Base-by-base conservation (phyloP, 495 filamentous ascomycete species). In the Neurospora tetrasperma region DNA sequence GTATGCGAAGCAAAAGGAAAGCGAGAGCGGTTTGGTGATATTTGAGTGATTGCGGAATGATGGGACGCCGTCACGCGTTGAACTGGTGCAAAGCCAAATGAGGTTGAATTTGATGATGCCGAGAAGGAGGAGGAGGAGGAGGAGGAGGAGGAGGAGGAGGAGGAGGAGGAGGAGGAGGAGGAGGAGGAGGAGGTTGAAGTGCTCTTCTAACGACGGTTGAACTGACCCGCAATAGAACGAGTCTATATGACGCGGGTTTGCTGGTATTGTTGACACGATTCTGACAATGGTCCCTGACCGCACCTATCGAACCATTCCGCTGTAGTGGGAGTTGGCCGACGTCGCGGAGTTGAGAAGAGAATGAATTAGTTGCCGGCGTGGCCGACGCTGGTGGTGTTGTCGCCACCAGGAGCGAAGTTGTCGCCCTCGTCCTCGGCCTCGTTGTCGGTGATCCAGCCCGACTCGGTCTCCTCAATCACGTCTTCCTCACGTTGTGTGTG, bases 161-260 rank as follows among this genome's bases (percentile, higher is more conserved):
- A n/a, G n/a, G n/a, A n/a, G n/a, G n/a, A n/a, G n/a, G n/a, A n/a
- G n/a, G n/a, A n/a, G n/a, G 20, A 59, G 5, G 11, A 35, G 11
- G 12, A 62, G 27, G 27, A 23, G 9, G 20, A 66, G 14, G 7
- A 35, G 12, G 12, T 18, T 7, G 27, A 66, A 66, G 23, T 66
- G 54, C 27, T 62, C 3, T 35, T 62, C 54, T 62, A 27, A 16
- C 35, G 78, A 70, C 16, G 54, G 81, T 62, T 35, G 23, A 12
- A 27, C 27, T 62, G 54, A 84, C 74, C 84, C 43, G n/a, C 77
- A 87, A 82, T 74, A 82, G 84, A 87, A 81, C 79, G 86, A 74
- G 82, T 86, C 39, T 74, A 81, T 86, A 85, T 44, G 85, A 44
- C 74, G 84, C 20, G 76, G 79, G 74, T 41, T 74, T 42, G 42